Conservation (phyloP, 805 yeast species). For the Wickerhamomyces pijperi region DNA sequence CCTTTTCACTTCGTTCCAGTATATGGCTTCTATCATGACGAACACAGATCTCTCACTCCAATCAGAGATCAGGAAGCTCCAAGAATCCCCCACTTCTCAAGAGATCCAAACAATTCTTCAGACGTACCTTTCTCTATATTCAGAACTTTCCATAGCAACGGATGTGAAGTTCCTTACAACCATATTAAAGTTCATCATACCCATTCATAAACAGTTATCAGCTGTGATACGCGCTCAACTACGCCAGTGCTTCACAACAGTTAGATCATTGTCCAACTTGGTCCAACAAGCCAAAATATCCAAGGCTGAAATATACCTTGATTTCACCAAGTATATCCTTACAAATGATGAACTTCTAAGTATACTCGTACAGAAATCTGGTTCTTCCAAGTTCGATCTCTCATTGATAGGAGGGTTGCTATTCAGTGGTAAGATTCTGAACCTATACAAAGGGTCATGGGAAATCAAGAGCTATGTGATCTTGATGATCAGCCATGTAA, state of each 20-base stretch:
- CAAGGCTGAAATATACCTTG: conserved; percentile 10
- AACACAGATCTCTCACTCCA: too few relatives aligned
- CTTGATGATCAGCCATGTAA: conserved; percentile 8
- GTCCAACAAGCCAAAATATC: conserved; percentile 12
- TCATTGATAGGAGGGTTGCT: conserved; percentile 11
- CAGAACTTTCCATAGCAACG: not conserved
- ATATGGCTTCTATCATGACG: too few relatives aligned
- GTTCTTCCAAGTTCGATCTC: conserved; percentile 6
- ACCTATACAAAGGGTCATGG: conserved; percentile 14
- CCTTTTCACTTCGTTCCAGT: too few relatives aligned
- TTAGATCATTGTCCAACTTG: conserved; percentile 11
- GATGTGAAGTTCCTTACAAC: conserved; percentile 9
- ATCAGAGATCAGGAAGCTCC: not conserved
- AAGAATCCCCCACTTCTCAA: not conserved
- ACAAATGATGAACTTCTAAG: conserved; percentile 9
- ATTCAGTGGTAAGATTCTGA: conserved; percentile 17
- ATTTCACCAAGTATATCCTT: conserved; percentile 13
- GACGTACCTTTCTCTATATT: not conserved
- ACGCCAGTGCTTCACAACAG: conserved; percentile 9
- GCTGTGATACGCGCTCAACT: conserved; percentile 5
- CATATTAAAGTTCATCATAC: conserved; percentile 13
- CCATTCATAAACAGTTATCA: conserved; percentile 13
- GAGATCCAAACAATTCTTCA: not conserved
- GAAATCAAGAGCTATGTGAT: conserved; percentile 8
- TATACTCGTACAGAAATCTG: conserved; percentile 3